Percentiles rank a stretch among this genome's conserved stretches.
Evolutionary conservation across 371 early-diverging fungal species (phyloP).

Genomic region (Mortierella sp.): DNA sequence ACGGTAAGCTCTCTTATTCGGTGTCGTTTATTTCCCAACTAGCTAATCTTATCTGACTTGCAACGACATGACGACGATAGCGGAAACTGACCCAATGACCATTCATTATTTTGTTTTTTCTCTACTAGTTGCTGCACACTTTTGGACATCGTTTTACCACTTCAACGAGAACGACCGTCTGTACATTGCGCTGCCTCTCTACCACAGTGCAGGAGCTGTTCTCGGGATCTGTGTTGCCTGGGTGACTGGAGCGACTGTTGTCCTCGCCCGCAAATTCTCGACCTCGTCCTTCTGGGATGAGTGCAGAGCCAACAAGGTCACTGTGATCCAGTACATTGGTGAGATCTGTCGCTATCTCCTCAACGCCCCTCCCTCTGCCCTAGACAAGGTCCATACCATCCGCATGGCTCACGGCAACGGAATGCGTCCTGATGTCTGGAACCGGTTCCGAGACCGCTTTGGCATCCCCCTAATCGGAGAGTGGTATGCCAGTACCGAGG

Average conservation of each 20-base stretch:
- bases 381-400: slow-evolving; percentile 66
- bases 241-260: slow-evolving; percentile 54
- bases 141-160: slow-evolving; percentile 52
- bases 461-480: slow-evolving; percentile 54
- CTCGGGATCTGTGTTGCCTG: slow-evolving; percentile 55
- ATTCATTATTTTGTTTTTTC: not conserved
- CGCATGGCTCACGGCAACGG: slow-evolving; percentile 81
- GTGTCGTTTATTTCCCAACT: too few species aligned
- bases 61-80: not conserved
- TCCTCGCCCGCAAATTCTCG: slow-evolving; percentile 56
- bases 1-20: slow-evolving; percentile 25
- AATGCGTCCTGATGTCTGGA: slow-evolving; percentile 80
- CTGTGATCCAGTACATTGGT: slow-evolving; percentile 72
- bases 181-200: slow-evolving; percentile 52
- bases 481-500: slow-evolving; percentile 57
- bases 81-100: not conserved
- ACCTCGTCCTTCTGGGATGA: slow-evolving; percentile 57
- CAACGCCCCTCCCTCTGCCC: slow-evolving; percentile 62
- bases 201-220: slow-evolving; percentile 53
- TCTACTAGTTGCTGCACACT: slow-evolving; percentile 39
- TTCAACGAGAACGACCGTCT: slow-evolving; percentile 45
- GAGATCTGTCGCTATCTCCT: slow-evolving; percentile 80
- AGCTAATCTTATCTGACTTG: not conserved
- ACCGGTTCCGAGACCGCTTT: slow-evolving; percentile 64
- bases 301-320: slow-evolving; percentile 52